Percentiles rank a stretch among this genome's conserved stretches.
phyloP scores from a whole-genome alignment of 129 eudicot species.

The Flaveria sonorensis region DNA sequence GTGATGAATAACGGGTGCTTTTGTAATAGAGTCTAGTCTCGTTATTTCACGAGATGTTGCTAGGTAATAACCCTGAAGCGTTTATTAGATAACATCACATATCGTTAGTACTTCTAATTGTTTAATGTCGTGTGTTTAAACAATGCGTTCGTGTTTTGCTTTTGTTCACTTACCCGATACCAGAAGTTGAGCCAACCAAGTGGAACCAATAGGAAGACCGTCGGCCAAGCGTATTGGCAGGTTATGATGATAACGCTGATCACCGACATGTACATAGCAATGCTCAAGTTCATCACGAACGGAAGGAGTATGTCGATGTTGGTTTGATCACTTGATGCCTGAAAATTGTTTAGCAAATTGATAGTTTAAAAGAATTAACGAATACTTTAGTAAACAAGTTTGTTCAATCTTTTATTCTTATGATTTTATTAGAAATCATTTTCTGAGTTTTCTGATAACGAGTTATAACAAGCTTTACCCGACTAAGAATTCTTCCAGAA shows the following conservation, averaged over 20 bases:
- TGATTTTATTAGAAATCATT: no score
- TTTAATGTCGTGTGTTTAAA: not conserved
- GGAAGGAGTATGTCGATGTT: conserved; percentile 64
- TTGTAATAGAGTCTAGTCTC: conserved; percentile 64
- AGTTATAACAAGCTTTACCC: conserved; percentile 36
- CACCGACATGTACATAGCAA: conserved; percentile 52
- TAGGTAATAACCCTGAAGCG: conserved; percentile 57
- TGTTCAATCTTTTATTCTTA: no score
- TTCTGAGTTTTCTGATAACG: no score
- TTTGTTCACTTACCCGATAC: conserved; percentile 59
- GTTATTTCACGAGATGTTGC: conserved; percentile 76
- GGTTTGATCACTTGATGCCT: conserved; percentile 80
- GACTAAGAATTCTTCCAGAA: conserved; percentile 73
- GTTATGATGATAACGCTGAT: conserved; percentile 57
- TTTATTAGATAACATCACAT: not conserved
- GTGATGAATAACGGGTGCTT: conserved; percentile 71
- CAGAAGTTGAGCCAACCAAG: conserved; percentile 71
- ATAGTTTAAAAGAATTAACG: not conserved
- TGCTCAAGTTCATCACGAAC: conserved; percentile 43
- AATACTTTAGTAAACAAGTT: no score
- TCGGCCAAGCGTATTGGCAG: conserved; percentile 75
- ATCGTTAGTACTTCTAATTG: not conserved
- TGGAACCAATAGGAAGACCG: conserved; percentile 54
- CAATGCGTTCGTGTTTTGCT: not conserved
- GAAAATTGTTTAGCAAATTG: conserved; percentile 10